Base-by-base conservation (phyloP, 352 stramenopile species). In the Phytophthora ramorum region DNA sequence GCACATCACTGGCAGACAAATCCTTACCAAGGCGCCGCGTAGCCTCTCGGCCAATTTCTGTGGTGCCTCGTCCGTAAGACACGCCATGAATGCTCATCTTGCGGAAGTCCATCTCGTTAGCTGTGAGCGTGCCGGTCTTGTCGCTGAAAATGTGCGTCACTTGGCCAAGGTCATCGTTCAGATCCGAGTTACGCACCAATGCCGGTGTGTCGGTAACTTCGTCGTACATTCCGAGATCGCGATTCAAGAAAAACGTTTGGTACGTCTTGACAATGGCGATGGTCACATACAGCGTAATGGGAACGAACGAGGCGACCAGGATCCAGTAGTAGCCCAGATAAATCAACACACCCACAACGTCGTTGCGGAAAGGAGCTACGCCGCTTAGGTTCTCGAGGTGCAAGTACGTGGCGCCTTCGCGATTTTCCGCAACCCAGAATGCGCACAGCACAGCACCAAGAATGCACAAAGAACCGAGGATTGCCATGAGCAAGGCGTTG, bases 121-220 rank as follows among this genome's bases (percentile, higher is more conserved):
- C 85, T 17, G 89, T 96, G 13, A 96, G 62, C 8, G 89, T 96
- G 22, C 87, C 86, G 0, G 87, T 96, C 50, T 96, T 96, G 68
- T 96, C 87, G 44, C 84, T 92, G 66, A 96, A 96, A 50, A 96
- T 92, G 72, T 94, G 86, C 8, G 87, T 93, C n/a, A 96, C 81
- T 48, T 96, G 89, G 7, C 89, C 89, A 8, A 96, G 64, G 20
- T 96, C 85, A 41, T 96, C 87, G 53, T 96, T 96, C 20, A 96
- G 50, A 57, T 96, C 87, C 1, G 87, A 85, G 38, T 94, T 96
- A 7, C 87, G 87, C 2, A 95, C 87, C 10, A 93, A 75, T 40
- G 87, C 85, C 2, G 86, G 85, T 0, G 85, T 96, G 71, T 96
- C 87, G 0, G 81, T 87, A 24, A 76, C 74, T 46, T 89, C 79